A percentile compares a stretch with the other conserved stretches of the same genome.
phyloP scores from a whole-genome alignment of 345 rosid genomes.

The Eucalyptus tenuipes region DNA sequence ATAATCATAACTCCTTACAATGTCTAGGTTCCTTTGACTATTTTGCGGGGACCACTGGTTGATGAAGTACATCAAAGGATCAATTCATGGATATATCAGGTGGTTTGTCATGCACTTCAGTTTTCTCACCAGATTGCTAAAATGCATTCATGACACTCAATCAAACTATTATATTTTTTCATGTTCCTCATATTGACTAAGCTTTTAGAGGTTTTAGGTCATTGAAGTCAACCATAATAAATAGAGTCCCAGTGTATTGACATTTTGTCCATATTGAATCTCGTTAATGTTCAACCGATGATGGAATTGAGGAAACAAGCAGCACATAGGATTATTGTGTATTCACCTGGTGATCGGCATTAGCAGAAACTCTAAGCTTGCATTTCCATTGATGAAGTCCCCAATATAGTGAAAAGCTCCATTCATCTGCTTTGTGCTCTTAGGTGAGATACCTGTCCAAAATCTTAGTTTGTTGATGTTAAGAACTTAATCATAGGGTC shows the following conservation, averaged over 20 bases:
- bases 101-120: not conserved
- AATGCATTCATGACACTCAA: not conserved
- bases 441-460: not conserved
- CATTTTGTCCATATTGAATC: not conserved
- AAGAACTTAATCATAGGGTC: not conserved
- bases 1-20: not conserved
- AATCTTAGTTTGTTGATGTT: not conserved
- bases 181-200: not conserved
- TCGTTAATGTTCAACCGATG: not conserved
- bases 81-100: constrained; percentile 88
- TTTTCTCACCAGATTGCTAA: not conserved
- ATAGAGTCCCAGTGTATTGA: not conserved
- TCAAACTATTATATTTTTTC: not conserved
- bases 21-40: constrained; percentile 56
- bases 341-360: not conserved
- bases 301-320: not conserved
- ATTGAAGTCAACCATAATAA: not conserved
- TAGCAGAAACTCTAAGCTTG: not conserved
- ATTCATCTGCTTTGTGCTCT: not conserved
- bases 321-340: not conserved
- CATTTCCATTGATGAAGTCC: not conserved
- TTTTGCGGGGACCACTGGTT: constrained; percentile 55
- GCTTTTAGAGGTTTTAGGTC: not conserved
- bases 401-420: not conserved
- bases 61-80: constrained; percentile 81